Base-by-base conservation (phyloP, 176 grass and related monocot species). In the Triticum dicoccoides region DNA sequence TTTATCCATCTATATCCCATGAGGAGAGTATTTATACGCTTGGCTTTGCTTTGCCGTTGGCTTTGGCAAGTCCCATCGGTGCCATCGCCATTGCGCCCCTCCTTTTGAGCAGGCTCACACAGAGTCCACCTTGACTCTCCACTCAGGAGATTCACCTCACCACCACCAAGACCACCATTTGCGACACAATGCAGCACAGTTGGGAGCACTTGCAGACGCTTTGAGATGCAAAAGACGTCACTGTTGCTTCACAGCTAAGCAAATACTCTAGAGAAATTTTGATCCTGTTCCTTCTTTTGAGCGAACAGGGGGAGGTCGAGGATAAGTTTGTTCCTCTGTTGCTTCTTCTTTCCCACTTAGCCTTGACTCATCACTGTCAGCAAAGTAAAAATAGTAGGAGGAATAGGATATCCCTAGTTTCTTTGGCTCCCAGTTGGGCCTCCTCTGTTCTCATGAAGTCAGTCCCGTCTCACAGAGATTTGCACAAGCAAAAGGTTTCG, bases 231-330 rank as follows among this genome's bases (percentile, higher is more conserved):
- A 77, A 88, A 81, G 52, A 33, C 63, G n/a, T 56, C 82, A 82
- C 82, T 88, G 82, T 88, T 88, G 64, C 90, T 91, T 88, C 90
- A 77, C 78, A 85, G 82, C 71, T 81, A 88, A 91, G 90, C 86
- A 77, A 85, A 29, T 51, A 59, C 17, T 54, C 51, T 59, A 76
- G 13, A 65, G 25, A 77, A 35, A 54, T 21, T 1, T 2, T 3
- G 54, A 58, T 32, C 47, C 9, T 59, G 15, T 67, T 75, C 42
- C 66, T 78, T 38, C 58, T 80, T 84, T 87, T 87, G 29, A 27
- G 72, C 9, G 14, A 84, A 2, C 47, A 72, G 64, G 14, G 61
- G 20, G 13, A 24, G 62, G 66, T 20, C 15, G 15, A 67, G 75
- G 85, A 84, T 75, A 87, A 76, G 75, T 52, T 61, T 80, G 34